Percentiles rank a stretch among this genome's conserved stretches.
Conservation (phyloP, 2,329 filamentous ascomycete genomes). For the Pseudogymnoascus sp. region DNA sequence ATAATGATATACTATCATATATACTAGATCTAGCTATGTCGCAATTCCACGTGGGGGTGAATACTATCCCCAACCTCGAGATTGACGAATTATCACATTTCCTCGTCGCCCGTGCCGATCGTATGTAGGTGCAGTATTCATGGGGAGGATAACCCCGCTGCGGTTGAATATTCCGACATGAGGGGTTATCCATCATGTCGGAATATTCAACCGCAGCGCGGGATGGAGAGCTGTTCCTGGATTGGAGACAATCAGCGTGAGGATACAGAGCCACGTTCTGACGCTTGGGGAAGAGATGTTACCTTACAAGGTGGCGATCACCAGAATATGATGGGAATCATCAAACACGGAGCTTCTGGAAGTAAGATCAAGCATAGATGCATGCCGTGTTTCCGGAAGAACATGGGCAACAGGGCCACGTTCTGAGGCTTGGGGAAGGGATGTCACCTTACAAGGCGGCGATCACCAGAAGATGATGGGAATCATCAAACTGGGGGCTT, state of each 20-base stretch:
- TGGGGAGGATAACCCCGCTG: neutral
- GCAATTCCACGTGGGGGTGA: neutral
- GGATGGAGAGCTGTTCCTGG: neutral
- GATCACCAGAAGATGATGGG: neutral
- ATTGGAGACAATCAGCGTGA: neutral
- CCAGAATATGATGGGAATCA: neutral
- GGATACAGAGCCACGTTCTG: neutral
- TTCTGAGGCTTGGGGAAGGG: neutral
- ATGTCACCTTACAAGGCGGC: neutral
- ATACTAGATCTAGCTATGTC: neutral
- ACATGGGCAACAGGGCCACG: neutral
- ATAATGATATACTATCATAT: neutral
- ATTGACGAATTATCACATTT: constrained; percentile 6
- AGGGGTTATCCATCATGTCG: neutral
- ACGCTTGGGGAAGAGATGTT: neutral
- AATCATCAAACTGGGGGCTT: neutral
- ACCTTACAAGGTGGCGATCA: neutral
- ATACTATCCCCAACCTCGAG: neutral
- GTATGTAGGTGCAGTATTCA: neutral
- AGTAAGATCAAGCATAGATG: neutral
- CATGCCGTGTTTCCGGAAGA: neutral
- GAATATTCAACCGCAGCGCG: neutral
- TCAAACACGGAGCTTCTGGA: neutral
- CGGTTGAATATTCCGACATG: too few relatives aligned
- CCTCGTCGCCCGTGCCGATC: neutral